These are phyloP conservation scores for Vanrija sp. DNA, from an alignment of 1,284 basidiomycete genomes.

Conservation along the genomic window DNA sequence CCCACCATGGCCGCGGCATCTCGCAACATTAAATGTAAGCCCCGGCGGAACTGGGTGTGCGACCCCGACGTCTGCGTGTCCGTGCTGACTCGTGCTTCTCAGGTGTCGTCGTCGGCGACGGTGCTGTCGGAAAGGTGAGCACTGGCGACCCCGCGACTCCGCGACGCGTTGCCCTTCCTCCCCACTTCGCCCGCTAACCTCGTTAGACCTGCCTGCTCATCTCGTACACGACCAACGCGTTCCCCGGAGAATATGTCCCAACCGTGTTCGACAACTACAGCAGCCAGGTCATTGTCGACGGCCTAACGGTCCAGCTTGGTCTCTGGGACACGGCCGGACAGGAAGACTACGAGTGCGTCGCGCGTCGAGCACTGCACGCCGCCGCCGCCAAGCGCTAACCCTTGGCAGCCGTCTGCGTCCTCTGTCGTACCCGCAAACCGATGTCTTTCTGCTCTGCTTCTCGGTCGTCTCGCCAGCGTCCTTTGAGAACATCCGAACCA, in stretches of 20 bases:
- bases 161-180: background rate
- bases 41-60: background rate
- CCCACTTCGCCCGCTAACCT: background rate
- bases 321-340: constrained; percentile 99
- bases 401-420: constrained; percentile 82
- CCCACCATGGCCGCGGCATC: constrained; percentile 23
- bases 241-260: constrained; percentile 91
- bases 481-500: constrained; percentile 97
- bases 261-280: constrained; percentile 59
- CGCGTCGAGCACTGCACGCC: background rate
- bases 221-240: constrained; percentile 89
- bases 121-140: constrained; percentile 96
- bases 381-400: no score
- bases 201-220: constrained; percentile 88
- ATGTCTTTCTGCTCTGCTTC: constrained; percentile 99
- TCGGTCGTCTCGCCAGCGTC: constrained; percentile 94
- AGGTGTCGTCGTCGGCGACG: constrained; percentile 93
- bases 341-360: constrained; percentile 66
- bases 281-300: constrained; percentile 88
- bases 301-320: constrained; percentile 95
- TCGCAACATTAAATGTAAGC: constrained; percentile 33
- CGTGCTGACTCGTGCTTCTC: constrained; percentile 1
- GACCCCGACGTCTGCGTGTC: background rate
- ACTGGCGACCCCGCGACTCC: background rate
- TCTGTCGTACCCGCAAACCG: constrained; percentile 97